Base-by-base conservation (phyloP, 805 yeast genomes). In the Yarrowia hollandica region DNA sequence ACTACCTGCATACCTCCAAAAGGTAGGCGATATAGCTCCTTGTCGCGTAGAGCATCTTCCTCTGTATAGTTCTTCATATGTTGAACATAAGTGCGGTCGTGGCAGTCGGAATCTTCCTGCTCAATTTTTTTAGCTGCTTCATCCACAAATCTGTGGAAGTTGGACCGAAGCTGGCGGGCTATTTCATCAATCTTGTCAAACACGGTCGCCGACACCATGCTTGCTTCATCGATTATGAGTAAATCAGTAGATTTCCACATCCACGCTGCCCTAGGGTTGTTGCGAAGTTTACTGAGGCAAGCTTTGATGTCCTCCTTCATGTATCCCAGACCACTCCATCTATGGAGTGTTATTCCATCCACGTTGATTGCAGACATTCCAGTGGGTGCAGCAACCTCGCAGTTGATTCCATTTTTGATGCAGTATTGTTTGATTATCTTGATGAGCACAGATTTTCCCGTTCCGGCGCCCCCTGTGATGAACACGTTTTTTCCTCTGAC, bases 351-450 rank as follows among this genome's bases (percentile, higher is more conserved):
- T 28, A 79, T 80, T 22, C 99, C 99, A 1, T 91, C 95, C 66
- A 92, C 86, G 66, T 88, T 90, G 41, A 87, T 83, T 0, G 97
- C 97, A 0, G 99, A 98, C 62, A 94, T 73, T 0, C 98, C 99
- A 0, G 98, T 94, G 0, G 97, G 88, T 0, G 98, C 98, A 0
- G 97, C 88, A 4, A 94, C 83, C 0, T 95, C 96, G 2, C 92
- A 87, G 0, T 75, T 71, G 16, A 35, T 8, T 2, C 22, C n/a
- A 5, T 50, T 15, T 5, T 16, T n/a, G 11, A n/a, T 11, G 21
- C 21, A 31, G 30, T 18, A 15, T 3, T 10, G 21, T 10, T 16
- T 22, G 22, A 54, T 54, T 2, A 25, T 35, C 11, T 26, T 9
- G 5, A 54, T 54, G 7, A 54, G 38, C 6, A 54, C 14, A 2